Conservation (phyloP, 2,329 filamentous ascomycete genomes). For the Ramichloridium luteum region DNA sequence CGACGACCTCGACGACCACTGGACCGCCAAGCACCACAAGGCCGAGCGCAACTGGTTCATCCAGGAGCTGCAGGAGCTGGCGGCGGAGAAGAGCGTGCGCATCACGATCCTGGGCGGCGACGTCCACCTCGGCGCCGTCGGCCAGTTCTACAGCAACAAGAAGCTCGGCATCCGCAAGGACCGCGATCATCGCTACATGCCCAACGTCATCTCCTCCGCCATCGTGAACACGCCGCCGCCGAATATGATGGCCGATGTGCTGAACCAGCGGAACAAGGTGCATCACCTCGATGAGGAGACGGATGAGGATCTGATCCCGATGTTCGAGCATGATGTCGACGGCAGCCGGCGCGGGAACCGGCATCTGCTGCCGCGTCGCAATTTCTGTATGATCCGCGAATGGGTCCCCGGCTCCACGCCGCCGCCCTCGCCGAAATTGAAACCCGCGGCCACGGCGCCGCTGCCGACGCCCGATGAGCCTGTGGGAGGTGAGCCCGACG, state of each 20-base stretch:
- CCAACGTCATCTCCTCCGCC: conserved; percentile 84
- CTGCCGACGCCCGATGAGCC: background rate
- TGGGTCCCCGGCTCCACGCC: conserved; percentile 72
- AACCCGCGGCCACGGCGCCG: background rate
- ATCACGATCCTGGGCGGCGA: conserved; percentile 89
- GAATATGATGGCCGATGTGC: conserved; percentile 74
- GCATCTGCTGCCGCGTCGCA: conserved; percentile 72
- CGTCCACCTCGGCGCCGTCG: conserved; percentile 82
- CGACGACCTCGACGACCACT: conserved; percentile 90
- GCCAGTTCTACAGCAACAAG: conserved; percentile 89
- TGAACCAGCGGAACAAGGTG: conserved; percentile 82
- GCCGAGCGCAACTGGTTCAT: conserved; percentile 75
- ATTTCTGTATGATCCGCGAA: conserved; percentile 87
- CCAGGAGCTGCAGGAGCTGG: conserved; percentile 83
- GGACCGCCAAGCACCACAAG: conserved; percentile 94
- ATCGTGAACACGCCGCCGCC: conserved; percentile 88
- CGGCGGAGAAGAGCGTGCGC: conserved; percentile 81
- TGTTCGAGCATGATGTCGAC: conserved; percentile 82
- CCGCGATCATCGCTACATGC: conserved; percentile 90
- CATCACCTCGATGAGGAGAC: conserved; percentile 58
- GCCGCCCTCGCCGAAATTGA: conserved; percentile 48
- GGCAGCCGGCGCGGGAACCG: conserved; percentile 86
- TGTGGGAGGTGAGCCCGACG: too few relatives aligned
- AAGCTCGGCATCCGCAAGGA: conserved; percentile 69
- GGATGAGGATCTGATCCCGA: conserved; percentile 89